These are phyloP conservation scores for Arachis hypogaea DNA, from an alignment of 306 rosid species.

Conservation along the genomic window DNA sequence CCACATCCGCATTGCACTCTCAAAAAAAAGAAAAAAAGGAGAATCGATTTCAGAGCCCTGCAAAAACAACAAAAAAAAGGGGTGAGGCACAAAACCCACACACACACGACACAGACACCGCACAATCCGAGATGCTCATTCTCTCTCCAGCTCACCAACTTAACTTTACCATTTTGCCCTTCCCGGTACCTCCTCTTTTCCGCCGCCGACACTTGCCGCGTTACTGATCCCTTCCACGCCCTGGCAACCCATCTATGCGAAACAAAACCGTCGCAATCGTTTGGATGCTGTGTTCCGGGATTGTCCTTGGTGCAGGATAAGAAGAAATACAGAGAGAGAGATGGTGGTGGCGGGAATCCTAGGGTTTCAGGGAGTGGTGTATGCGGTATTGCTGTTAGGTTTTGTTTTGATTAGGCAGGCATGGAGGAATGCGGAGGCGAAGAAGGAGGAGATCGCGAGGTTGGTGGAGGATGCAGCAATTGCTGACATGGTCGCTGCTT, in stretches of 20 bases:
- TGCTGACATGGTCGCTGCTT: conserved; percentile 47
- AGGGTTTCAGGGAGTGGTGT: conserved; percentile 61
- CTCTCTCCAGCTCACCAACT: conserved; percentile 15
- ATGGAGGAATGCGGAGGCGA: conserved; percentile 55
- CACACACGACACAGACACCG: neutral
- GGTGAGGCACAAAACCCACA: neutral
- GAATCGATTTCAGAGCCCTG: conserved; percentile 34
- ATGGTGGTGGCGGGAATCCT: conserved; percentile 50
- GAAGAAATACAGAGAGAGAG: neutral
- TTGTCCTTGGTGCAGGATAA: conserved; percentile 51
- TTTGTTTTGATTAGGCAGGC: conserved; percentile 47
- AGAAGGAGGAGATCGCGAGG: conserved; percentile 53
- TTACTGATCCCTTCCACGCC: neutral
- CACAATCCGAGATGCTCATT: neutral
- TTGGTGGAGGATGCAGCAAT: conserved; percentile 47
- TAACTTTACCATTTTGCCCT: conserved; percentile 32
- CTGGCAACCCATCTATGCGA: conserved; percentile 42
- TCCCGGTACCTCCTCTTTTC: neutral
- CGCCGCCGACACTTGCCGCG: neutral
- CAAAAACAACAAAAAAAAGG: neutral
- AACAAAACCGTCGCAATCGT: conserved; percentile 37
- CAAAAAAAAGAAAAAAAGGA: neutral
- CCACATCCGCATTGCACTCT: conserved; percentile 2
- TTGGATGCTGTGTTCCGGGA: conserved; percentile 59
- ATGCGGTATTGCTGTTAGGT: conserved; percentile 38